phyloP scores from a whole-genome alignment of 208 protist genomes.

The Leishmania martiniquensis region DNA sequence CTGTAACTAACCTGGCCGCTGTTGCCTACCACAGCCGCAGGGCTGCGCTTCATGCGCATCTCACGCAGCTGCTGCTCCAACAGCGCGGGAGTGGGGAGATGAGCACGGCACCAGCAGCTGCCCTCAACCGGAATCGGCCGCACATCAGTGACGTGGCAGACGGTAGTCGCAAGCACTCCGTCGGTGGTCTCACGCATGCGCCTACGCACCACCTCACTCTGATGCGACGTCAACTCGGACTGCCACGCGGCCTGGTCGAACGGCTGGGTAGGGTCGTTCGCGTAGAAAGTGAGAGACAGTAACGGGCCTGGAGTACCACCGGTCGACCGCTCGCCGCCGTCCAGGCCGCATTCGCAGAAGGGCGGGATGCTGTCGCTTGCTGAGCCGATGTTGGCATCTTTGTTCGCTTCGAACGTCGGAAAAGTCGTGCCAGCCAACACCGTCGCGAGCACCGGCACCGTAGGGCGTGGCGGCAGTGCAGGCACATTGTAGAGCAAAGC shows the following conservation, averaged over 20 bases:
- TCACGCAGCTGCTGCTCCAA: conserved; percentile 49
- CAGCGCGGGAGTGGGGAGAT: conserved; percentile 47
- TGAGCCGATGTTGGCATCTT: background rate
- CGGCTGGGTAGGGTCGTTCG: conserved; percentile 43
- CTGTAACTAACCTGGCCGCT: background rate
- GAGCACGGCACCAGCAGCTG: conserved; percentile 50
- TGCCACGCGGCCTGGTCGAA: conserved; percentile 52
- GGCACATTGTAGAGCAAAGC: conserved; percentile 50
- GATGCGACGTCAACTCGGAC: conserved; percentile 24
- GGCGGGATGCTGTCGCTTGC: conserved; percentile 2
- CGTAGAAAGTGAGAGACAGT: conserved; percentile 71
- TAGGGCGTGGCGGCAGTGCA: conserved; percentile 17
- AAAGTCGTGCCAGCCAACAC: background rate
- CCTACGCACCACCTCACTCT: conserved; percentile 34
- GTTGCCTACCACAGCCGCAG: conserved; percentile 1
- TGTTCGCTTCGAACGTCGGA: conserved; percentile 1
- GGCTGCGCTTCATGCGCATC: conserved; percentile 20
- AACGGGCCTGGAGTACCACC: conserved; percentile 37
- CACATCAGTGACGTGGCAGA: conserved; percentile 43
- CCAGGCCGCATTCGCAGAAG: conserved; percentile 18
- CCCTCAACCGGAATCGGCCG: conserved; percentile 53
- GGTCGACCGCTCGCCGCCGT: background rate
- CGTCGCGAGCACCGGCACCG: background rate
- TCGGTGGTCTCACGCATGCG: conserved; percentile 19
- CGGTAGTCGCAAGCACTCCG: conserved; percentile 18